Evolutionary conservation across 768 basidiomycete species (phyloP).

Genomic region (Leccinum imitatum): DNA sequence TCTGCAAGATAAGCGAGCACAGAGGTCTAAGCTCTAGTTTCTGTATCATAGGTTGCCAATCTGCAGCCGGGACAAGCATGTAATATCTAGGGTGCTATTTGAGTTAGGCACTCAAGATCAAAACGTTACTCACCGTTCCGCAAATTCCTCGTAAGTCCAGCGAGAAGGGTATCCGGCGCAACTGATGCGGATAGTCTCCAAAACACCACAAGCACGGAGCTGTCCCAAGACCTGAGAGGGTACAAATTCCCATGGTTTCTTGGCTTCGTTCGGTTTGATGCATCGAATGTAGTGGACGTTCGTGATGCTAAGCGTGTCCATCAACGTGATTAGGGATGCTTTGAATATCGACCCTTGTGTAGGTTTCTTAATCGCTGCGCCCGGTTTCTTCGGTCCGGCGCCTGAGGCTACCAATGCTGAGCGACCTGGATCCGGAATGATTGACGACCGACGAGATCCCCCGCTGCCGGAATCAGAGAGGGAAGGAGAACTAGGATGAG

Average conservation of each 20-base stretch:
- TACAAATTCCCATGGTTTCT: slow-evolving; percentile 95
- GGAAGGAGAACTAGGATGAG: slow-evolving; percentile 72
- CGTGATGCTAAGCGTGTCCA: slow-evolving; percentile 96
- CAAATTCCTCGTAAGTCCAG: slow-evolving; percentile 99
- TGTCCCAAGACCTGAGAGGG: slow-evolving; percentile 95
- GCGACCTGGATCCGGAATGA: slow-evolving; percentile 87
- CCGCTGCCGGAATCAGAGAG: slow-evolving; percentile 76
- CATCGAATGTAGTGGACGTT: slow-evolving; percentile 99
- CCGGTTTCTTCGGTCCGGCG: slow-evolving; percentile 56
- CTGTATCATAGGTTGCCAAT: slow-evolving; percentile 87
- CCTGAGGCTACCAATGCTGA: slow-evolving; percentile 62
- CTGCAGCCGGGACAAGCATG: slow-evolving; percentile 86
- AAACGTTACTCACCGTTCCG: slow-evolving; percentile 70
- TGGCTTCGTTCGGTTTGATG: slow-evolving; percentile 98
- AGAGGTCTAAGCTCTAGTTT: slow-evolving; percentile 75
- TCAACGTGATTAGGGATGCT: slow-evolving; percentile 85
- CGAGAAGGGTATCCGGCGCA: slow-evolving; percentile 98
- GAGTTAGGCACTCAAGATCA: slow-evolving; percentile 16
- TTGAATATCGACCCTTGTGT: slow-evolving; percentile 99
- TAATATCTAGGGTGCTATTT: slow-evolving; percentile 69
- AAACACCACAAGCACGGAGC: slow-evolving; percentile 95
- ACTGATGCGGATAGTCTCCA: slow-evolving; percentile 98
- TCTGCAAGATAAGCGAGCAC: slow-evolving; percentile 80
- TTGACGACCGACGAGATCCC: slow-evolving; percentile 75
- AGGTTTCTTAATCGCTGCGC: slow-evolving; percentile 79